Evolutionary conservation across 352 stramenopile species (phyloP).

Genomic region (Phytopythium helicoides): DNA sequence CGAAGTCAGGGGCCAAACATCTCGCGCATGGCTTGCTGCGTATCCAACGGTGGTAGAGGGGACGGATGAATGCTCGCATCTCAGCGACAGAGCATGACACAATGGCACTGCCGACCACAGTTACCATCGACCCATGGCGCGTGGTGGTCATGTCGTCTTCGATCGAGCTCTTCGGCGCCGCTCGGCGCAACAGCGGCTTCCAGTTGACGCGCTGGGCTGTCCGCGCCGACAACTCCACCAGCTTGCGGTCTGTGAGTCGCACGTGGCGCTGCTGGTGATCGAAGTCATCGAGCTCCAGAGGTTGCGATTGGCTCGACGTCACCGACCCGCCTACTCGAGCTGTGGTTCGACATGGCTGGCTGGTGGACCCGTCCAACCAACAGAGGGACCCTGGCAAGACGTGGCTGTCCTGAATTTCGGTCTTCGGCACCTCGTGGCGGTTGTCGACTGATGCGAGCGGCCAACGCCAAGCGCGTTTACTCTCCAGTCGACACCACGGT

Average conservation of each 20-base stretch:
- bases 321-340: too few species aligned
- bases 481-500: too few species aligned
- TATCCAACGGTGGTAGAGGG: constrained; percentile 24
- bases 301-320: too few species aligned
- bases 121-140: background rate
- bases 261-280: too few species aligned
- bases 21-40: constrained; percentile 31
- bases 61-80: constrained; percentile 27
- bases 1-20: constrained; percentile 44
- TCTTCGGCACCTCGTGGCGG: too few species aligned
- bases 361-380: too few species aligned
- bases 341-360: too few species aligned
- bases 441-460: too few species aligned
- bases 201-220: background rate
- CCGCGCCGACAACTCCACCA: background rate
- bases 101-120: constrained; percentile 1
- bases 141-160: background rate
- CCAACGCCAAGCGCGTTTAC: too few species aligned
- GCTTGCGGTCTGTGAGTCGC: background rate
- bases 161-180: background rate
- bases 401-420: too few species aligned
- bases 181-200: background rate
- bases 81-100: constrained; percentile 42
- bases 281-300: too few species aligned
- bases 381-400: too few species aligned